Conservation (phyloP, 202 grass and related monocot species). For the Digitaria exilis region DNA sequence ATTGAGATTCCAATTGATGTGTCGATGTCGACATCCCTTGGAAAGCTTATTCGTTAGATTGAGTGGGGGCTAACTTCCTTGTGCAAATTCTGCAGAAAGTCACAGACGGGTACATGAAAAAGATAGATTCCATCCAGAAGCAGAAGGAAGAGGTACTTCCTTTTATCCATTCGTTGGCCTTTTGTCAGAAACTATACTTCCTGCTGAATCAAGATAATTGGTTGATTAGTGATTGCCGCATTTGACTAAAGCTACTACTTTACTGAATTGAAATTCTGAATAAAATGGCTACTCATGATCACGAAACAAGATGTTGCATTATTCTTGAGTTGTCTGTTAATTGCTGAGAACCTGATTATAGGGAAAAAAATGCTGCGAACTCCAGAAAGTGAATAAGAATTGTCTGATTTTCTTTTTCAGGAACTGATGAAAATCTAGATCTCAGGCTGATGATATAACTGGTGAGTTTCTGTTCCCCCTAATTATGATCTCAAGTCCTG, state of each 20-base stretch:
- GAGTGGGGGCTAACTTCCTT: conserved; percentile 18
- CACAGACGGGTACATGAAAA: conserved; percentile 96
- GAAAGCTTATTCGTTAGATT: conserved; percentile 26
- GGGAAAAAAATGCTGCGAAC: neutral
- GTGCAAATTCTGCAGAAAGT: conserved; percentile 75
- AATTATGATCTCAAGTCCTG: neutral
- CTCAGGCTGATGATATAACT: neutral
- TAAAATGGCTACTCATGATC: neutral
- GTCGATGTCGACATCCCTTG: neutral
- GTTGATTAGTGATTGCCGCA: neutral
- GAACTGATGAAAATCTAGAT: conserved; percentile 60
- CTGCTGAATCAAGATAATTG: neutral
- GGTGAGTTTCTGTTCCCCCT: neutral
- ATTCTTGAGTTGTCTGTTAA: neutral
- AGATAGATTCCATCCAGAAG: conserved; percentile 84
- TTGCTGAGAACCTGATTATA: neutral
- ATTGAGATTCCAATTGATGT: neutral
- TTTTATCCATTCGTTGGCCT: neutral
- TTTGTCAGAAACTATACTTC: conserved; percentile 3
- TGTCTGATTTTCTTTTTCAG: conserved; percentile 39
- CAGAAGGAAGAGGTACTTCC: conserved; percentile 85
- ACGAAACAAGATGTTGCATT: neutral
- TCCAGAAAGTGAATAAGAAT: neutral
- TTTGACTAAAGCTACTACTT: neutral
- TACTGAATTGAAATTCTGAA: neutral